phyloP scores from a whole-genome alignment of 257 asterid genomes.

The Ligustrum vulgare region DNA sequence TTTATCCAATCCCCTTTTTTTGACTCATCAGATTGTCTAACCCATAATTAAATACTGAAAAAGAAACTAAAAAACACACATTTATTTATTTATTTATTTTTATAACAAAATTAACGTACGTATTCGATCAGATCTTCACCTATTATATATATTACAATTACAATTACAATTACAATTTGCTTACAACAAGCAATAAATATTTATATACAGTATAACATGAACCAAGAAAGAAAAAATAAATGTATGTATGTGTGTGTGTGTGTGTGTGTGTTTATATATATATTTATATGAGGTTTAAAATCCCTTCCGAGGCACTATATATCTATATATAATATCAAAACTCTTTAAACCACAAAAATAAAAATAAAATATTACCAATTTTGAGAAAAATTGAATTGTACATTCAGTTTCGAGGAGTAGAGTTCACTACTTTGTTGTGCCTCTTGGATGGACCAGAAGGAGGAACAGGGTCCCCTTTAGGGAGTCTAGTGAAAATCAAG shows the following conservation, averaged over 20 bases:
- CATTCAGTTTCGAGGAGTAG: background rate
- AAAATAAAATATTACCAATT: background rate
- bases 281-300: background rate
- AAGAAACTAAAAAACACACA: too few relatives aligned
- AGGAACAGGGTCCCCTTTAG: slow-evolving; percentile 45
- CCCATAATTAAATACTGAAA: too few relatives aligned
- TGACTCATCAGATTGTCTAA: too few relatives aligned
- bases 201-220: background rate
- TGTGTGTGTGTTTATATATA: too few relatives aligned
- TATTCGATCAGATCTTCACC: too few relatives aligned
- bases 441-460: slow-evolving; percentile 56
- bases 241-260: too few relatives aligned
- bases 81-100: too few relatives aligned
- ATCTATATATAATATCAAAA: background rate
- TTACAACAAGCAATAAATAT: too few relatives aligned
- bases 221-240: background rate
- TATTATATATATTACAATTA: too few relatives aligned
- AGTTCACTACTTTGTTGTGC: slow-evolving; percentile 32
- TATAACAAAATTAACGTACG: too few relatives aligned
- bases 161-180: too few relatives aligned
- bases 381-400: background rate
- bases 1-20: too few relatives aligned
- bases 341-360: background rate
- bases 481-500: slow-evolving; percentile 39
- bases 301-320: background rate